phyloP scores from a whole-genome alignment of 129 eudicot species.

The Centrapalus pauciflorus region DNA sequence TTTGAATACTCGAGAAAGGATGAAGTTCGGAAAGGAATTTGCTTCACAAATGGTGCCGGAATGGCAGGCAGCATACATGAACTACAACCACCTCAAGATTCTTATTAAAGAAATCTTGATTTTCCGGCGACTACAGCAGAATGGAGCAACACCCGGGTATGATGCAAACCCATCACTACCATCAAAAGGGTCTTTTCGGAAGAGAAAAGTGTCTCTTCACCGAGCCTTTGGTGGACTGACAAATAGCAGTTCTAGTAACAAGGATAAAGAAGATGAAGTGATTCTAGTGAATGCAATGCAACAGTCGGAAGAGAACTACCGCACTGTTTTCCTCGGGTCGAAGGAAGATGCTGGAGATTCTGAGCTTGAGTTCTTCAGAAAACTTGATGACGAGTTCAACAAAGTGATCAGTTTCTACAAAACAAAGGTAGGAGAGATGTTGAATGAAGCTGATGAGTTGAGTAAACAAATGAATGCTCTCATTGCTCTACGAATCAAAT shows the following conservation, averaged over 20 bases:
- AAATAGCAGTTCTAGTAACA: background rate
- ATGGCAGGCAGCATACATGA: conserved; percentile 61
- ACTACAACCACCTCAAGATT: conserved; percentile 37
- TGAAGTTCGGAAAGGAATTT: conserved; percentile 60
- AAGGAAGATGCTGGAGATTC: conserved; percentile 44
- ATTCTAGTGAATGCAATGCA: conserved; percentile 19
- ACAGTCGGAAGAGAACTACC: conserved; percentile 14
- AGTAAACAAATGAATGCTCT: conserved; percentile 62
- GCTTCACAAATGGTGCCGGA: conserved; percentile 70
- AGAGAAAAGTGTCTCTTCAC: conserved; percentile 31
- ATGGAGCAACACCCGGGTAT: background rate
- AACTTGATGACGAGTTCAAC: conserved; percentile 59
- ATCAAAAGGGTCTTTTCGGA: background rate
- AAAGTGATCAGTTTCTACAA: conserved; percentile 47
- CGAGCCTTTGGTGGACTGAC: conserved; percentile 39
- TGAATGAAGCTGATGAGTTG: conserved; percentile 40
- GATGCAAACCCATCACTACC: conserved; percentile 11
- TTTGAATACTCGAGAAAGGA: background rate
- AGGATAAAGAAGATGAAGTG: conserved; percentile 30
- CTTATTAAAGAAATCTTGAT: conserved; percentile 36
- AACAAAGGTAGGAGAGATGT: conserved; percentile 43
- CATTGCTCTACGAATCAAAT: conserved; percentile 49
- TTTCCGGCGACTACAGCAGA: conserved; percentile 11
- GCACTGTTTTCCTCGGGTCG: conserved; percentile 39
- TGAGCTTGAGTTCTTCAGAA: conserved; percentile 39